Evolutionary conservation across 768 basidiomycete genomes (phyloP), one percentile per base, ranked within the genome.

Genomic region (Amanita pseudoporphyria): DNA sequence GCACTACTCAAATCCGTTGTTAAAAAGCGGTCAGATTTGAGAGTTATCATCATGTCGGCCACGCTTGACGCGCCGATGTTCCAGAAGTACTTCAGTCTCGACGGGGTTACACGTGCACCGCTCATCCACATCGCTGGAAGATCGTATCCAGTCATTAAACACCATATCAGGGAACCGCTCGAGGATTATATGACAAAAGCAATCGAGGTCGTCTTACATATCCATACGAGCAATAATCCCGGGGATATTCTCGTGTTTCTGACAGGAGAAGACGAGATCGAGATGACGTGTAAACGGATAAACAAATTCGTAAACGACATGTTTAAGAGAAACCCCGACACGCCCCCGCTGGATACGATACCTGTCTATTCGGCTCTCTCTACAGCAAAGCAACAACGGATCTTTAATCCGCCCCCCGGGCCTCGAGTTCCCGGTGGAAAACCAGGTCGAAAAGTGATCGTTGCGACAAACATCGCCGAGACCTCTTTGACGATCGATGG

Each of bases 201-300:
- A 1, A 91, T 93, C 54, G 78, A 88, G 9, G 89, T 88, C 0
- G 88, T 92, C 12, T 67, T 93, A 37, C 87, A 87, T 84, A 91
- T 93, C 26, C 90, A 93, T 59, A 78, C 88, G 38, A 85, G 84
- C 1, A 89, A 92, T 60, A 84, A 87, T 1, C 82, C 78, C 0
- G 90, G 90, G 5, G 90, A 94, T 58, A 72, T 93, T 22, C 70
- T 94, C 2, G 66, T 94, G 13, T 94, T 94, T 77, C 68, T 94
- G 58, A 93, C 90, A 0, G 91, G 90, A 58, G 90, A 93, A 62
- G 91, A 94, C 59, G 90, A 94, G 66, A 93, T 93, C 53, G 90
- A 94, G 59, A 87, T 89, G 55, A 79, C 87, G 0, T 94, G 90
- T 61, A 69, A 84, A 35, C 90, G 87, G 62, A 87, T 94, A 57